A percentile compares a stretch with the other conserved stretches of the same genome.
phyloP scores from a whole-genome alignment of 2,329 filamentous ascomycete species.

The Hypoxylon sp. region DNA sequence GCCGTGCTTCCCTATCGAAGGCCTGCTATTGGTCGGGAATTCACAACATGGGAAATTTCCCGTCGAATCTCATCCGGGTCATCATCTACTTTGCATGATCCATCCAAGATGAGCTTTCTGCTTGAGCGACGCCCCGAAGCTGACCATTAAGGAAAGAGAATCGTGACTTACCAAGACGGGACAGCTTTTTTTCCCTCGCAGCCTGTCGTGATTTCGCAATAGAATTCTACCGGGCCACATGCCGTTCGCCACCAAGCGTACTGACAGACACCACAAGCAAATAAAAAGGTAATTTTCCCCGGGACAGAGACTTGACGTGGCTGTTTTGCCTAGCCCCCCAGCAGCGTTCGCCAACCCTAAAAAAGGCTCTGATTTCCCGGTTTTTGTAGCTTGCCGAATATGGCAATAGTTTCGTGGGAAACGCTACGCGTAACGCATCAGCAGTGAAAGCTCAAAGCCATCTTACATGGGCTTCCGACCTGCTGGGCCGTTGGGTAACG shows the following conservation, averaged over 20 bases:
- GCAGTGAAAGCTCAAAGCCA: constrained; percentile 2
- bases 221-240: constrained; percentile 46
- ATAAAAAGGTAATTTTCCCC: constrained; percentile 23
- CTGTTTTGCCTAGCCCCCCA: constrained; percentile 22
- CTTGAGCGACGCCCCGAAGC: constrained; percentile 33
- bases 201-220: constrained; percentile 31
- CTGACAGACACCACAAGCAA: constrained; percentile 23
- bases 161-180: constrained; percentile 43
- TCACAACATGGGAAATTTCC: constrained; percentile 45
- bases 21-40: constrained; percentile 49
- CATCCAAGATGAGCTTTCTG: constrained; percentile 42
- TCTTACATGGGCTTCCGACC: constrained; percentile 32
- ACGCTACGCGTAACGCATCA: constrained; percentile 28
- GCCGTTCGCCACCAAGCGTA: constrained; percentile 39
- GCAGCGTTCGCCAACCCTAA: constrained; percentile 23
- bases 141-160: constrained; percentile 42
- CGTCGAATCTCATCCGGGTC: constrained; percentile 49
- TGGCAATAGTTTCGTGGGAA: constrained; percentile 38
- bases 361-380: constrained; percentile 33
- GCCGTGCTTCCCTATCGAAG: constrained; percentile 33
- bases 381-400: constrained; percentile 32
- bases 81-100: constrained; percentile 44
- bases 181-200: constrained; percentile 28
- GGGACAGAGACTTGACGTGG: constrained; percentile 31
- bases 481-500: constrained; percentile 41